Evolutionary conservation across 2,329 filamentous ascomycete species (phyloP).

Genomic region (Thermothelomyces thermophilus): DNA sequence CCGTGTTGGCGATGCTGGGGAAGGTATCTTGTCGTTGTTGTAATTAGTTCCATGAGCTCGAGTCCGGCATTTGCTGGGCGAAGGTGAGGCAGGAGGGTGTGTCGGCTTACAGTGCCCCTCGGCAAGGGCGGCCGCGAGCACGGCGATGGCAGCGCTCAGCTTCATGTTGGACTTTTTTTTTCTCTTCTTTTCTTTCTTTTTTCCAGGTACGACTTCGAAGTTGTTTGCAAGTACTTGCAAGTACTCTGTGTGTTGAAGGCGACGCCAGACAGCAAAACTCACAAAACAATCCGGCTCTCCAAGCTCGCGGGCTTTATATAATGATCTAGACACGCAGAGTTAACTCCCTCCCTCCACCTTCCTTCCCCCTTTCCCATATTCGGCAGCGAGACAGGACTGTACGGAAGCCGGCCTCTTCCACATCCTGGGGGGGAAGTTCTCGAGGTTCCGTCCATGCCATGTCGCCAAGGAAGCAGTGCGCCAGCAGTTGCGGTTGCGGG

Average conservation of each 20-base stretch:
- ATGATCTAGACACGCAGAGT: neutral
- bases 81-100: neutral
- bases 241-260: too few species aligned
- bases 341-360: neutral
- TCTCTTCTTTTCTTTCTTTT: too few species aligned
- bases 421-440: conserved; percentile 1
- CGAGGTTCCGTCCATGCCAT: conserved; percentile 3
- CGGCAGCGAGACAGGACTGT: neutral
- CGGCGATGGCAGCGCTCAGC: conserved; percentile 20
- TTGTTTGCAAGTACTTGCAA: too few species aligned
- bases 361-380: too few species aligned
- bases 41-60: neutral
- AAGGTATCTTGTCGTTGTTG: conserved; percentile 33
- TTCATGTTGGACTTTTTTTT: conserved; percentile 24
- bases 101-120: conserved; percentile 35
- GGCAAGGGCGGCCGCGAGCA: conserved; percentile 25
- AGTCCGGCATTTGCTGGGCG: too few species aligned
- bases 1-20: conserved; percentile 33
- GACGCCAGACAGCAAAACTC: neutral
- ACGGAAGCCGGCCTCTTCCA: neutral
- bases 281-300: neutral
- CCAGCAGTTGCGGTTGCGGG: conserved; percentile 20
- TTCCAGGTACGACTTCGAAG: neutral
- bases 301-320: neutral
- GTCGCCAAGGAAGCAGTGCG: conserved; percentile 17